Base-by-base conservation (phyloP, 2,329 filamentous ascomycete species). In the Metarhizium rileyi region DNA sequence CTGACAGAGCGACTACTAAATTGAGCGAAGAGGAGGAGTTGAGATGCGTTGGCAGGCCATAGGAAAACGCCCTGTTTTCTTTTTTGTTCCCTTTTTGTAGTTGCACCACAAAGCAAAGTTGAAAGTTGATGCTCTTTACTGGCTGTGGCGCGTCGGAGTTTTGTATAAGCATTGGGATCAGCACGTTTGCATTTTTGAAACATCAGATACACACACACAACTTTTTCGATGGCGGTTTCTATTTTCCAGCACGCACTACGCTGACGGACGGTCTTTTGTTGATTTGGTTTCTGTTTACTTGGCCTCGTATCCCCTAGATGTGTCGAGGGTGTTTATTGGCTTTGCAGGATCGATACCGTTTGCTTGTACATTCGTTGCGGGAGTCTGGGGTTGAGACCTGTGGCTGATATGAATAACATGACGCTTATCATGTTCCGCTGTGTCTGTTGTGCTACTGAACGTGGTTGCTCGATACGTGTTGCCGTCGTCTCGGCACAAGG, bases 91-190 rank as follows among this genome's bases (percentile, higher is more conserved):
- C 35, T 14, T 12, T 14, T 25, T 12, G 16, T 14, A 5, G n/a
- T 18, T 8, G 38, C 38, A 42, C 22, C 20, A 42, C 20, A 42
- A 4, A 18, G 18, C 38, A 42, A 9, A n/a, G n/a, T n/a, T n/a
- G n/a, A n/a, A 25, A 22, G 35, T 38, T 42, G 25, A 26, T 27
- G 30, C 12, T 46, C n/a, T n/a, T n/a, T n/a, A 22, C 30, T 49
- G 35, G 49, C 51, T 51, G 45, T 33, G 56, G 56, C 55, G 55
- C 53, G 30, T 51, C 14, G 56, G 56, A 50, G 52, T 58, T 56
- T 57, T 51, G 56, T 54, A 54, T 56, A 56, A 42, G 54, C 55
- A 57, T 55, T 49, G 53, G 55, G 51, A 57, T 50, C 46, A 45
- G 51, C 51, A 53, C 20, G 46, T 40, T 38, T 43, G 35, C 36